phyloP scores from a whole-genome alignment of 106 monocot species.

The Acorus gramineus region DNA sequence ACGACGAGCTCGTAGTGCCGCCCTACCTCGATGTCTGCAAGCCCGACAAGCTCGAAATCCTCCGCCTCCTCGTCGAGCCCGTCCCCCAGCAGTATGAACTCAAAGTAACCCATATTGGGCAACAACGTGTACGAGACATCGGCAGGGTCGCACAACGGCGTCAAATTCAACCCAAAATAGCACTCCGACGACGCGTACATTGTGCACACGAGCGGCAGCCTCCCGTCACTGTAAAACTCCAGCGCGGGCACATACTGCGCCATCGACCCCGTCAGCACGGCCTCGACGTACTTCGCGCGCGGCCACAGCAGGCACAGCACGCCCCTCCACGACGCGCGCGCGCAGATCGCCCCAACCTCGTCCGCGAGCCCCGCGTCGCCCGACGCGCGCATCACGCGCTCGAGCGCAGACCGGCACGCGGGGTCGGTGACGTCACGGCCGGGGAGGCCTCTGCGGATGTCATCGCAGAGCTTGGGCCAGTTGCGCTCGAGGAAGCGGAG shows the following conservation, averaged over 20 bases:
- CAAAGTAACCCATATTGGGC: constrained; percentile 63
- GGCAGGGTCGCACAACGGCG: constrained; percentile 29
- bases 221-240: constrained; percentile 31
- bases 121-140: constrained; percentile 50
- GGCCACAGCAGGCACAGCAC: constrained; percentile 32
- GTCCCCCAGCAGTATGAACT: constrained; percentile 32
- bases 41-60: constrained; percentile 11
- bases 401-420: constrained; percentile 19
- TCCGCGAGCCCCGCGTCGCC: constrained; percentile 25
- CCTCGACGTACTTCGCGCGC: constrained; percentile 30
- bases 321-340: constrained; percentile 24
- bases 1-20: constrained; percentile 49
- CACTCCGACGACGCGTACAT: constrained; percentile 78
- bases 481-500: constrained; percentile 40
- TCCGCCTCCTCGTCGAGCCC: constrained; percentile 8
- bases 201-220: constrained; percentile 40
- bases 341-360: constrained; percentile 26
- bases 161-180: constrained; percentile 58
- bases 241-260: constrained; percentile 43
- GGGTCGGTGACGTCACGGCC: constrained; percentile 17
- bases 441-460: constrained; percentile 31
- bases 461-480: constrained; percentile 27
- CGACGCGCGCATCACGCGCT: neutral
- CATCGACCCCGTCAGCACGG: constrained; percentile 46
- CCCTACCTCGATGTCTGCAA: constrained; percentile 44